Evolutionary conservation across 129 eudicot genomes (phyloP), one percentile per base, ranked within the genome.

Genomic region (Flaveria linearis): DNA sequence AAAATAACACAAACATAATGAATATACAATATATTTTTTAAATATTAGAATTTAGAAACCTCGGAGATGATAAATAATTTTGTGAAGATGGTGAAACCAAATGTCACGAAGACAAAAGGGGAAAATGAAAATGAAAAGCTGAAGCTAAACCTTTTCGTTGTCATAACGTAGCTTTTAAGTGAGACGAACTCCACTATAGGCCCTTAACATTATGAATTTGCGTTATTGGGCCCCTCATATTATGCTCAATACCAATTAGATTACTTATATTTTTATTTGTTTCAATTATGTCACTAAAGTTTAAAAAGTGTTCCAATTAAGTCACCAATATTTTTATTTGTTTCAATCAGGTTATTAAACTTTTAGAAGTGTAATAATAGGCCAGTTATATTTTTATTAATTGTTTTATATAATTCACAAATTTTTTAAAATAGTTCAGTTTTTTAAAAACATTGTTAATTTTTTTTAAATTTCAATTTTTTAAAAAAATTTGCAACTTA

Each of bases 111-210:
- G 49, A 23, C 9, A 57, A 9, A 25, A 9, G 41, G 1, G 6
- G 41, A 69, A 42, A 69, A 52, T 16, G 7, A 26, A 20, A 70
- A 46, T 36, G 50, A 78, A 74, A 56, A 36, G 75, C 57, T 41
- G 46, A 74, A 67, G 46, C 69, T 33, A 68, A 80, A 80, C 64
- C 73, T 74, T 68, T 80, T 75, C 25, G 84, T 68, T 80, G 84
- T 67, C 84, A 74, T 77, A 85, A 82, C 84, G 92, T 87, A 80
- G 23, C 92, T 72, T 85, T 78, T 16, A 87, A 82, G 92, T 50
- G 87, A 87, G 75, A 74, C 73, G 71, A 69, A 69, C 81, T 68
- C 74, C 77, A 39, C 46, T 56, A 74, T 66, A 65, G 71, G 83
- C 81, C 80, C 75, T 82, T 76, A n/a, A 64, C 76, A 66, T 76